Evolutionary conservation across 2,329 filamentous ascomycete genomes (phyloP).

Genomic region (Fusarium palustre): DNA sequence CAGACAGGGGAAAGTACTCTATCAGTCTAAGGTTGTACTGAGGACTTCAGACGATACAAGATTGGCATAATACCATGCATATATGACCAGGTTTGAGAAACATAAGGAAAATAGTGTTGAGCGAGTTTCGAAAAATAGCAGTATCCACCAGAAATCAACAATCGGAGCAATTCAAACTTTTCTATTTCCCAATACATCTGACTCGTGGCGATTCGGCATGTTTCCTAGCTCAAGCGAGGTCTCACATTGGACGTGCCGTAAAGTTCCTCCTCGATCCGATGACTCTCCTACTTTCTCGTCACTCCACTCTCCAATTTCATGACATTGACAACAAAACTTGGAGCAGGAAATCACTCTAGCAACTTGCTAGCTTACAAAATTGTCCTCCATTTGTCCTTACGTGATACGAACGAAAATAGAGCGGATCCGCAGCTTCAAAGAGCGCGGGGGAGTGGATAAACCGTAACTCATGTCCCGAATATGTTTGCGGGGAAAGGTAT

Average conservation of each 20-base stretch:
- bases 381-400: constrained; percentile 15
- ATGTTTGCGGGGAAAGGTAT: constrained; percentile 28
- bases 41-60: background rate
- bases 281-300: background rate
- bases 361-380: background rate
- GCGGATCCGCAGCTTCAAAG: constrained; percentile 32
- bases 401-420: constrained; percentile 13
- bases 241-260: background rate
- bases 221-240: background rate
- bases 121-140: background rate
- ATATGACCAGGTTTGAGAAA: background rate
- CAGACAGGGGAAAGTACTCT: background rate
- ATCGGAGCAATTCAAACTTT: background rate
- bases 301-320: background rate
- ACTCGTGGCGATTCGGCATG: background rate
- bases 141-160: background rate
- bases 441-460: constrained; percentile 29
- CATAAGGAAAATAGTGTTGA: background rate
- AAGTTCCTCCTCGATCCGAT: background rate
- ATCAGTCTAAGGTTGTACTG: background rate
- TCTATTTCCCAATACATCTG: background rate
- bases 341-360: background rate
- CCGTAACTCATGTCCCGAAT: constrained; percentile 15
- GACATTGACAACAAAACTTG: background rate
- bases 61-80: background rate